Evolutionary conservation across 768 basidiomycete genomes (phyloP), one percentile per base, ranked within the genome.

Genomic region (Leccinum fibrillosum): DNA sequence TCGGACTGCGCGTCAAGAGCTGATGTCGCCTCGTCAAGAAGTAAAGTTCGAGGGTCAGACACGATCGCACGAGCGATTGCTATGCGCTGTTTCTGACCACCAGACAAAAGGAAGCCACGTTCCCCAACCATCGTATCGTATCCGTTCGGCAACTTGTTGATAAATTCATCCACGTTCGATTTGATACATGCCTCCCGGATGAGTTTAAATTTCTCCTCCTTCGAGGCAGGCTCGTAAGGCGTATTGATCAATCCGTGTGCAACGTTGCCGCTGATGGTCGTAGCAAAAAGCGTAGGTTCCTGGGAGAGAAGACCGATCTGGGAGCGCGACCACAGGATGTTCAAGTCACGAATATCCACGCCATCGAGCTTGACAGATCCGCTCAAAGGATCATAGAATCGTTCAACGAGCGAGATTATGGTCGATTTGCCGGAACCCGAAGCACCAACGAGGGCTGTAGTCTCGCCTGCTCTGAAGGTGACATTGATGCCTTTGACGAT

Each of bases 41-140:
- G 32, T 32, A 32, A 11, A 32, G 12, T 12, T 32, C 4, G 32
- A 32, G 32, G 32, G 11, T 32, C 32, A 32, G 32, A 92, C 49
- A 94, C 91, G 65, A 93, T 92, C 5, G 91, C 90, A 49, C 91
- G 86, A 34, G 93, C 93, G 66, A 94, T 95, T 2, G 92, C 93
- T 39, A 94, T 79, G 66, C 93, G 90, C 68, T 95, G 79, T 72
- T 93, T 93, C 76, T 93, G 92, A 19, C 91, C 91, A 57, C 92
- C 92, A 37, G 86, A 88, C 2, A 94, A 75, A 32, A 94, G 74
- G 79, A 93, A 91, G 2, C 92, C 92, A 56, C 90, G 85, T 71
- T 95, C 92, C 34, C 92, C 92, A 30, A 94, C 92, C 78, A 91
- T 78, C 10, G 92, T 95, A 39, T 93, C 88, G 66, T 94, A 95